Evolutionary conservation across 176 grass and related monocot species (phyloP).

Genomic region (Chrysopogon serrulatus): DNA sequence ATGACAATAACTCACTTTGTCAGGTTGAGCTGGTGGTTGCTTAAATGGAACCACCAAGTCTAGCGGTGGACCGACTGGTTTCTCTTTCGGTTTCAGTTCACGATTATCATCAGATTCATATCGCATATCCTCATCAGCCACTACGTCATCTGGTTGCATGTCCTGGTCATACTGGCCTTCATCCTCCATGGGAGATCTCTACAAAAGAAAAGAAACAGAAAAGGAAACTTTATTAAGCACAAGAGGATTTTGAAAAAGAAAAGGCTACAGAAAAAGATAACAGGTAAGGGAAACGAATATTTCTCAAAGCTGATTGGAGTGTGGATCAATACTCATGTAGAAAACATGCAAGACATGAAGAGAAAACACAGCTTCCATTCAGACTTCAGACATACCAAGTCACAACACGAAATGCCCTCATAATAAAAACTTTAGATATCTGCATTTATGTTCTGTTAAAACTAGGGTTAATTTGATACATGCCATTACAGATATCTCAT

Average conservation of each 20-base stretch:
- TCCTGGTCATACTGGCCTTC: constrained; percentile 68
- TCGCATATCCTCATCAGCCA: constrained; percentile 62
- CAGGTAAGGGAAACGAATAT: background rate
- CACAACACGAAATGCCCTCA: background rate
- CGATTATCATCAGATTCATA: constrained; percentile 80
- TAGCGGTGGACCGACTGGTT: constrained; percentile 83
- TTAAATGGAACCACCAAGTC: constrained; percentile 66
- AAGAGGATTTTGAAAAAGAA: background rate
- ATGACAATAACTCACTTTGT: constrained; percentile 51
- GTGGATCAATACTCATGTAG: background rate
- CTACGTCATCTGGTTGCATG: constrained; percentile 62
- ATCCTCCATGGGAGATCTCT: constrained; percentile 75
- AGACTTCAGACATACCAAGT: background rate
- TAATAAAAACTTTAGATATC: no score
- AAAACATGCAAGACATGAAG: constrained; percentile 13
- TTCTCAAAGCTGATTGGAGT: constrained; percentile 18
- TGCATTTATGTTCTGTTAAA: background rate
- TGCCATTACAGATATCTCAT: no score
- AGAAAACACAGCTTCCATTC: background rate
- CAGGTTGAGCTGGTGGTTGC: constrained; percentile 58
- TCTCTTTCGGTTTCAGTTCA: constrained; percentile 75
- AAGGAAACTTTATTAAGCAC: background rate
- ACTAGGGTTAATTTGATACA: no score
- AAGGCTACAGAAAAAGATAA: constrained; percentile 10
- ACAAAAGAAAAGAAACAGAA: constrained; percentile 8